These are phyloP conservation scores for Euclidium syriacum DNA, from an alignment of 345 rosid species.

Conservation along the genomic window DNA sequence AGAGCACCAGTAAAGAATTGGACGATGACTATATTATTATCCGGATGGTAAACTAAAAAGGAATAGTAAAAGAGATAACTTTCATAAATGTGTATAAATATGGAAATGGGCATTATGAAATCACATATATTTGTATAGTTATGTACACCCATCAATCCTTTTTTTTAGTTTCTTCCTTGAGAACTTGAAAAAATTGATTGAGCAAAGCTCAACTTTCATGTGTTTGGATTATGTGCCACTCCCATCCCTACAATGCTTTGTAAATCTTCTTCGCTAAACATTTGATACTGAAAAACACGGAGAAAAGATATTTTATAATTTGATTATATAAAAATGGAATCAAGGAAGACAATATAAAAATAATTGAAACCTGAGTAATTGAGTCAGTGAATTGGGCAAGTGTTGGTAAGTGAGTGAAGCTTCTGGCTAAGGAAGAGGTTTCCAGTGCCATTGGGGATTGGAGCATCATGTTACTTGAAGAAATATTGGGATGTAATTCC, in stretches of 20 bases:
- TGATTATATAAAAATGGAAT: neutral
- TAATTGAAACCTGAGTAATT: slow-evolving; percentile 43
- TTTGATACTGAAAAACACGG: slow-evolving; percentile 37
- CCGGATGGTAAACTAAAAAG: neutral
- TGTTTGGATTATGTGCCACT: slow-evolving; percentile 43
- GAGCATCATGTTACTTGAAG: slow-evolving; percentile 32
- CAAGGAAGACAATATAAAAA: neutral
- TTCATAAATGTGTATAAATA: neutral
- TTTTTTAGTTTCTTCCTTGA: slow-evolving; percentile 24
- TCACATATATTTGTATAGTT: slow-evolving; percentile 23
- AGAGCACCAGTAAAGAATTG: slow-evolving; percentile 8
- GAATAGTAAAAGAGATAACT: neutral
- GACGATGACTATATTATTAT: slow-evolving; percentile 1
- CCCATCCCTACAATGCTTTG: slow-evolving; percentile 89
- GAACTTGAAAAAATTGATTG: neutral
- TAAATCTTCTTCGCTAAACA: slow-evolving; percentile 68
- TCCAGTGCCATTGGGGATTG: slow-evolving; percentile 25
- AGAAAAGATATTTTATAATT: neutral
- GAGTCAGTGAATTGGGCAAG: slow-evolving; percentile 43
- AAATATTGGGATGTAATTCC: slow-evolving; percentile 31
- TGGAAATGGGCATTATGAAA: slow-evolving; percentile 22
- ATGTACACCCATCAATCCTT: slow-evolving; percentile 47
- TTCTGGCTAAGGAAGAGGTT: slow-evolving; percentile 16
- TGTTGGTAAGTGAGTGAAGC: slow-evolving; percentile 41
- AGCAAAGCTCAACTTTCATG: slow-evolving; percentile 57